Percentiles rank a stretch among this genome's conserved stretches.
Conservation (phyloP, 768 basidiomycete species). For the Lyophyllum shimeji region DNA sequence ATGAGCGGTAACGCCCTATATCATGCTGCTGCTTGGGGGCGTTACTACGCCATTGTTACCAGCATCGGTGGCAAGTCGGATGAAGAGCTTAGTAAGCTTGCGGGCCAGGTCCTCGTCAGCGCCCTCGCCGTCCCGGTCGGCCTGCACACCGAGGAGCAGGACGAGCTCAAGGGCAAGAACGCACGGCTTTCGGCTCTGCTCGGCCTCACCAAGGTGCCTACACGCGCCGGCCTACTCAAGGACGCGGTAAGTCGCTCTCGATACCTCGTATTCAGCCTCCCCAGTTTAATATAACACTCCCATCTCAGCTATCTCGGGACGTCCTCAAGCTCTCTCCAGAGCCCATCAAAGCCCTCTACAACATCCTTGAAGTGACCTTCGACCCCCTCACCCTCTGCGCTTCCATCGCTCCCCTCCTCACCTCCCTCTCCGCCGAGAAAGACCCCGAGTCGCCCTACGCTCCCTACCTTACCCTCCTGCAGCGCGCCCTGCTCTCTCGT, state of each 20-base stretch:
- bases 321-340: slow-evolving; percentile 78
- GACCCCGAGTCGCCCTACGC: slow-evolving; percentile 55
- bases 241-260: slow-evolving; percentile 67
- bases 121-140: slow-evolving; percentile 93
- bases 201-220: slow-evolving; percentile 81
- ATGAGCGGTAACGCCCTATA: slow-evolving; percentile 94
- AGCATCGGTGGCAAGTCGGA: slow-evolving; percentile 71
- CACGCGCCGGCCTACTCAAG: slow-evolving; percentile 78
- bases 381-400: slow-evolving; percentile 87
- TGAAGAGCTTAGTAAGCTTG: slow-evolving; percentile 79
- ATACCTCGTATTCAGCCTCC: neutral
- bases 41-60: slow-evolving; percentile 74
- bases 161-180: slow-evolving; percentile 59
- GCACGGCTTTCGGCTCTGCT: slow-evolving; percentile 83
- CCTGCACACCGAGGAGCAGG: slow-evolving; percentile 44
- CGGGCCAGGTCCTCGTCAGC: slow-evolving; percentile 89
- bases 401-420: slow-evolving; percentile 76
- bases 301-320: slow-evolving; percentile 69
- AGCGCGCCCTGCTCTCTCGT: slow-evolving; percentile 88
- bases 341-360: slow-evolving; percentile 76
- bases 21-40: slow-evolving; percentile 95
- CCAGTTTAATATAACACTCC: slow-evolving; percentile 4
- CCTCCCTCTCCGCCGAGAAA: slow-evolving; percentile 40
- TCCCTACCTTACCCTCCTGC: slow-evolving; percentile 85
- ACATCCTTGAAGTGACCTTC: slow-evolving; percentile 88